Percentiles rank a stretch among this genome's conserved stretches.
Evolutionary conservation across 257 asterid genomes (phyloP).

Genomic region (Coffea canephora): DNA sequence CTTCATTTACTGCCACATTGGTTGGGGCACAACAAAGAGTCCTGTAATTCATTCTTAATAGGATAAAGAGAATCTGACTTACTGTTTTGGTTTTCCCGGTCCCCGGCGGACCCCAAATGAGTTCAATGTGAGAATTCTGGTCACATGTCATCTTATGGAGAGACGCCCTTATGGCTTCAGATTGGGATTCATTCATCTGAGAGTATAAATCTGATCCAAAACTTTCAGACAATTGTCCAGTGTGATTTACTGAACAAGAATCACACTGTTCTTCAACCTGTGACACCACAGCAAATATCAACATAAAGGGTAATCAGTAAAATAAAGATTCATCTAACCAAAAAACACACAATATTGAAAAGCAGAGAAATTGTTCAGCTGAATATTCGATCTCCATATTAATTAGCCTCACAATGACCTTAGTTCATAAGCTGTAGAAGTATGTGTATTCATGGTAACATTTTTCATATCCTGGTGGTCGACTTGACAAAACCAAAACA

Average conservation of each 20-base stretch:
- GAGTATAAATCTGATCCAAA: background rate
- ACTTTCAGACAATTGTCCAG: background rate
- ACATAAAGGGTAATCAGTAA: background rate
- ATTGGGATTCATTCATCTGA: conserved; percentile 28
- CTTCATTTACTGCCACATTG: conserved; percentile 50
- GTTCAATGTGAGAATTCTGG: conserved; percentile 22
- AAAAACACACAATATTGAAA: background rate
- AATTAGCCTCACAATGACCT: too few species aligned
- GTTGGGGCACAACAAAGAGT: conserved; percentile 64
- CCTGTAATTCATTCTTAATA: conserved; percentile 38
- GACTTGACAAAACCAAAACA: too few species aligned
- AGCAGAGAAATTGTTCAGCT: too few species aligned
- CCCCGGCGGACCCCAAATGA: conserved; percentile 71
- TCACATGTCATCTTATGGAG: conserved; percentile 19
- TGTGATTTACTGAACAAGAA: background rate
- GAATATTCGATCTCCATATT: too few species aligned
- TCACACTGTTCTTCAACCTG: conserved; percentile 17
- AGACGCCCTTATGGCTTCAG: conserved; percentile 16
- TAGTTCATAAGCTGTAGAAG: too few species aligned
- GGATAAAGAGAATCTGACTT: conserved; percentile 36
- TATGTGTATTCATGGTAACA: too few species aligned
- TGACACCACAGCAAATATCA: background rate
- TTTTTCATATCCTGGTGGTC: too few species aligned
- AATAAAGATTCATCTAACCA: background rate
- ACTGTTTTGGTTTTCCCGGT: conserved; percentile 56